These are phyloP conservation scores for Blastocystis sp. DNA, from an alignment of 352 stramenopile species.

Conservation along the genomic window DNA sequence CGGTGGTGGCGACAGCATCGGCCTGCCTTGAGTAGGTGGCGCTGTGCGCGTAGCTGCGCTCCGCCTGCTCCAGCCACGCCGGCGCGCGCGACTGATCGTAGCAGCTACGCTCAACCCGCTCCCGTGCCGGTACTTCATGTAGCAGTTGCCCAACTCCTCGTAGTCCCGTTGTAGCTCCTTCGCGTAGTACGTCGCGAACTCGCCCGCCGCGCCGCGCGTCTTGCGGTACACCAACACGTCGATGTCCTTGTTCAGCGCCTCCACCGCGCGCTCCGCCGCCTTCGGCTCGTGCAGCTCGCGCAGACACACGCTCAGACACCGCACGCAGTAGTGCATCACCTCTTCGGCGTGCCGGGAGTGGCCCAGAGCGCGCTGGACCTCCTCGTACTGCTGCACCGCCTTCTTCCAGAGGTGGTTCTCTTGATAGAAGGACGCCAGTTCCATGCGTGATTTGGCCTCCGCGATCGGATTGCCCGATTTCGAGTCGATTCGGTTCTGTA, in stretches of 20 bases:
- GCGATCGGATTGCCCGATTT: constrained; percentile 5
- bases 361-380: not conserved
- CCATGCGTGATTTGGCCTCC: constrained; percentile 15
- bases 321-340: not conserved
- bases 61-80: not conserved
- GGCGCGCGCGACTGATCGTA: not conserved
- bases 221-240: constrained; percentile 44
- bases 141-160: constrained; percentile 56
- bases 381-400: constrained; percentile 4
- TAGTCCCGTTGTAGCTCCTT: constrained; percentile 14
- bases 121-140: not conserved
- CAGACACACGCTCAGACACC: constrained; percentile 32
- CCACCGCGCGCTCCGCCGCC: not conserved
- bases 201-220: not conserved
- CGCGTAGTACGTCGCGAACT: constrained; percentile 40
- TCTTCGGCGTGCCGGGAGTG: not conserved
- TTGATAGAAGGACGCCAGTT: constrained; percentile 38
- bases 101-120: not conserved
- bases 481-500: not conserved
- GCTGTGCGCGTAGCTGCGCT: not conserved
- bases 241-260: constrained; percentile 59
- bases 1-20: constrained; percentile 1
- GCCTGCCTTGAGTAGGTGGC: not conserved
- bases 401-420: not conserved
- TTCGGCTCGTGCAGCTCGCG: constrained; percentile 15